Evolutionary conservation across 331 rosid genomes (phyloP).

Genomic region (Telfairia occidentalis): DNA sequence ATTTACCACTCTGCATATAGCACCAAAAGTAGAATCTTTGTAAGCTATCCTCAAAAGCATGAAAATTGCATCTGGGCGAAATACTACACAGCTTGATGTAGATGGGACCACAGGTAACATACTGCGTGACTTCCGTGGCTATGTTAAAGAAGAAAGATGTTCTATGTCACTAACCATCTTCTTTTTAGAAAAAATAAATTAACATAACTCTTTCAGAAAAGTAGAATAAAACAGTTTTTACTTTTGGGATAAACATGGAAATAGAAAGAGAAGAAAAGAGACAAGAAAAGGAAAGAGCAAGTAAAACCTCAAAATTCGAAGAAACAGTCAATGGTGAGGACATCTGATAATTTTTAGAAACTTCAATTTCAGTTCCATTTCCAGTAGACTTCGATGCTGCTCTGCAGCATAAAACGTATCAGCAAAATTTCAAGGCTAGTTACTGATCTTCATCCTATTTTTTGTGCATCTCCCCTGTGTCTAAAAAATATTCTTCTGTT

Average conservation of each 20-base stretch:
- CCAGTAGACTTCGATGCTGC: slow-evolving; percentile 52
- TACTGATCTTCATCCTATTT: too few relatives aligned
- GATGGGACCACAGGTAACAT: slow-evolving; percentile 43
- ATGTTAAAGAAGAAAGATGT: slow-evolving; percentile 15
- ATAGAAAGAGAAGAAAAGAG: background rate
- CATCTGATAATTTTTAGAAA: slow-evolving; percentile 47
- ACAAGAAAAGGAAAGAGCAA: slow-evolving; percentile 10
- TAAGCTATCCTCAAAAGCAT: slow-evolving; percentile 75
- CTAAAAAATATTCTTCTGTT: too few relatives aligned
- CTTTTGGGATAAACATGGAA: background rate
- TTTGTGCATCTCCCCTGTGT: too few relatives aligned
- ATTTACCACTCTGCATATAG: slow-evolving; percentile 75
- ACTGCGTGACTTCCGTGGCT: slow-evolving; percentile 81
- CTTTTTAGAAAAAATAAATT: background rate
- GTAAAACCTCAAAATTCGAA: slow-evolving; percentile 79
- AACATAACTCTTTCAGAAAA: background rate
- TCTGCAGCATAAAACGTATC: slow-evolving; percentile 40
- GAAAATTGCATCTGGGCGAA: slow-evolving; percentile 68
- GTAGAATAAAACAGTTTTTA: background rate
- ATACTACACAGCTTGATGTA: slow-evolving; percentile 52
- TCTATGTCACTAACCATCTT: slow-evolving; percentile 9
- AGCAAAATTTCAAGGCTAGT: background rate
- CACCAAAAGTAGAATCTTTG: slow-evolving; percentile 67
- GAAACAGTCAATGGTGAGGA: slow-evolving; percentile 77
- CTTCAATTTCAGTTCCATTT: slow-evolving; percentile 44